These are phyloP conservation scores for Lobosporangium transversale DNA, from an alignment of 192 early-diverging fungal genomes.

Conservation along the genomic window DNA sequence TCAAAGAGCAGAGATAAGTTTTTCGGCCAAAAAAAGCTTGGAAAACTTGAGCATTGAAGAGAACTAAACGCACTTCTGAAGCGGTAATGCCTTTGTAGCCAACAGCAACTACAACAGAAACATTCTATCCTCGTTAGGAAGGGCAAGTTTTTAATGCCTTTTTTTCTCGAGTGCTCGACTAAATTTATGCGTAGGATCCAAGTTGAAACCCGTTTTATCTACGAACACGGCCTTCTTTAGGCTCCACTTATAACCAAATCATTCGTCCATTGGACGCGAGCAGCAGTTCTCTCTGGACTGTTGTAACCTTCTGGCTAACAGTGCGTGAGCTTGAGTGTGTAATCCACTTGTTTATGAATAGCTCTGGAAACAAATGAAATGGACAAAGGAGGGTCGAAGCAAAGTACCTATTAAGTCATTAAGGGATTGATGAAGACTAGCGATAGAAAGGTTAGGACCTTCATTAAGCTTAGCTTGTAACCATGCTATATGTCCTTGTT, in stretches of 20 bases:
- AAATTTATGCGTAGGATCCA: slow-evolving; percentile 30
- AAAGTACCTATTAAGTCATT: not conserved
- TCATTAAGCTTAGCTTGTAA: too few species aligned
- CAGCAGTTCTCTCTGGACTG: slow-evolving; percentile 15
- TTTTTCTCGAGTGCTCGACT: slow-evolving; percentile 23
- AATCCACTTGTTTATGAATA: not conserved
- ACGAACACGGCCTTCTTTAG: slow-evolving; percentile 28
- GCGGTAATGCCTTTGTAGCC: slow-evolving; percentile 12
- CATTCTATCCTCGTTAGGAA: slow-evolving; percentile 12
- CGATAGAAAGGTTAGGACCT: not conserved
- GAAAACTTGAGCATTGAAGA: slow-evolving; percentile 5
- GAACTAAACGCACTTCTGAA: not conserved
- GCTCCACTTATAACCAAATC: slow-evolving; percentile 6
- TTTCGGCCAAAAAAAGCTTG: slow-evolving; percentile 1
- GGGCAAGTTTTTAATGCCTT: slow-evolving; percentile 7
- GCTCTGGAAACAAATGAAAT: not conserved
- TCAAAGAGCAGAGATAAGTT: slow-evolving; percentile 4
- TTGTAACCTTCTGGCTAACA: slow-evolving; percentile 12
- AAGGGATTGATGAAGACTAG: not conserved
- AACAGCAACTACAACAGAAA: slow-evolving; percentile 12
- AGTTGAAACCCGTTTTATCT: slow-evolving; percentile 50
- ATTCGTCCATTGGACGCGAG: slow-evolving; percentile 6
- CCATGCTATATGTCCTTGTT: not conserved
- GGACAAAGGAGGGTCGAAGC: not conserved
- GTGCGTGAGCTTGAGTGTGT: slow-evolving; percentile 19